Conservation (phyloP, 805 yeast species). For the Lipomyces starkeyi region DNA sequence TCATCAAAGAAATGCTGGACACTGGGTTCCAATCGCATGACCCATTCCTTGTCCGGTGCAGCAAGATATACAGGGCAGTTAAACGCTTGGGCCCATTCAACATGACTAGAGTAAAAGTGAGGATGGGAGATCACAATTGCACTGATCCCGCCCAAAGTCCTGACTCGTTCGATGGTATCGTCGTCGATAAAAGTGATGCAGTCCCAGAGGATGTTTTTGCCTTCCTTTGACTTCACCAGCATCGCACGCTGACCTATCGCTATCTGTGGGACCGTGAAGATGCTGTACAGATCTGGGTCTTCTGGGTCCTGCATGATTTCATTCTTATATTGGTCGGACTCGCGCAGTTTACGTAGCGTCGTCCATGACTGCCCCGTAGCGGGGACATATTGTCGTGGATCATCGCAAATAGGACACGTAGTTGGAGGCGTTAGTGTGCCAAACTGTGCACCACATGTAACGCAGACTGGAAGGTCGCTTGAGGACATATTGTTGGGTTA, state of each 20-base stretch:
- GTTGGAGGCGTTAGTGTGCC: conserved; percentile 13
- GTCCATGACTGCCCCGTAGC: conserved; percentile 34
- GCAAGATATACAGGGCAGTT: conserved; percentile 32
- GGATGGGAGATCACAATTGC: conserved; percentile 39
- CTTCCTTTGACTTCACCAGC: conserved; percentile 30
- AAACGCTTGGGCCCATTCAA: conserved; percentile 39
- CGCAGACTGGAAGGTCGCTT: conserved; percentile 29
- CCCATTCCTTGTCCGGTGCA: conserved; percentile 29
- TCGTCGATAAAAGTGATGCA: conserved; percentile 34
- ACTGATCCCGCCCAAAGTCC: conserved; percentile 29
- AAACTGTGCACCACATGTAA: conserved; percentile 33
- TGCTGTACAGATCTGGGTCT: conserved; percentile 28
- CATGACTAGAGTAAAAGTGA: conserved; percentile 35
- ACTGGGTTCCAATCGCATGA: conserved; percentile 18
- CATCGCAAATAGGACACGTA: conserved; percentile 35
- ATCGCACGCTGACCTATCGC: conserved; percentile 40
- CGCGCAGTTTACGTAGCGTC: conserved; percentile 23
- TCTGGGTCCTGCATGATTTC: conserved; percentile 21
- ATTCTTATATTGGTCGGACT: conserved; percentile 18
- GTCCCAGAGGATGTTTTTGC: conserved; percentile 38
- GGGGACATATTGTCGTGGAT: conserved; percentile 36
- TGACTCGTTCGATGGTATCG: conserved; percentile 24
- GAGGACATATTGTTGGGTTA: conserved; percentile 1
- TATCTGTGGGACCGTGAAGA: conserved; percentile 33
- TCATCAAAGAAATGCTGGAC: conserved; percentile 23